Conservation (phyloP, 768 basidiomycete genomes). For the Termitomyces sp. region DNA sequence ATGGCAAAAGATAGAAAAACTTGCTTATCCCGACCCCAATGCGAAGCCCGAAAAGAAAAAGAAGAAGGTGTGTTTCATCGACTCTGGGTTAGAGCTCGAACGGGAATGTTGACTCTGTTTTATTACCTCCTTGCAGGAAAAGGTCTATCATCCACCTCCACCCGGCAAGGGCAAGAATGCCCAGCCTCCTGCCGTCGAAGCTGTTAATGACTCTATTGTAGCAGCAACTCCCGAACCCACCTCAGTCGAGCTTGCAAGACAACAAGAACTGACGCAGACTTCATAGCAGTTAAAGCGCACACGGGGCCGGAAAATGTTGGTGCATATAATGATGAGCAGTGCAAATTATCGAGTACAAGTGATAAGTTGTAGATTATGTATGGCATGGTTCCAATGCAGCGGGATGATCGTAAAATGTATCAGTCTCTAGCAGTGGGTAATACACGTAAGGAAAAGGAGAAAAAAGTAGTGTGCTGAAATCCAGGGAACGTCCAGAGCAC, state of each 20-base stretch:
- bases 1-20: conserved; percentile 71
- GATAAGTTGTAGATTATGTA: conserved; percentile 7
- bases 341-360: conserved; percentile 10
- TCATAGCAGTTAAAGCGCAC: conserved; percentile 3
- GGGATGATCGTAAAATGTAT: conserved; percentile 1
- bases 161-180: conserved; percentile 72
- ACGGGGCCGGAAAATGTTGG: neutral
- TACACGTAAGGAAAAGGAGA: neutral
- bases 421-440: neutral
- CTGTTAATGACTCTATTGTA: neutral
- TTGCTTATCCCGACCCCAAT: conserved; percentile 83
- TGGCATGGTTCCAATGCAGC: neutral
- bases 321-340: conserved; percentile 5
- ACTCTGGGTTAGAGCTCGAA: neutral
- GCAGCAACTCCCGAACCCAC: conserved; percentile 10
- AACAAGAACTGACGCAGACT: neutral
- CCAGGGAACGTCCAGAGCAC: neutral
- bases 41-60: conserved; percentile 66
- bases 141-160: conserved; percentile 81
- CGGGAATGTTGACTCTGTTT: neutral
- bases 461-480: neutral
- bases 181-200: conserved; percentile 12
- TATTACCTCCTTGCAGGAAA: conserved; percentile 45
- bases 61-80: conserved; percentile 35
- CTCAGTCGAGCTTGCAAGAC: neutral